phyloP scores from a whole-genome alignment of 257 asterid genomes.

The Fraxinus anomala region DNA sequence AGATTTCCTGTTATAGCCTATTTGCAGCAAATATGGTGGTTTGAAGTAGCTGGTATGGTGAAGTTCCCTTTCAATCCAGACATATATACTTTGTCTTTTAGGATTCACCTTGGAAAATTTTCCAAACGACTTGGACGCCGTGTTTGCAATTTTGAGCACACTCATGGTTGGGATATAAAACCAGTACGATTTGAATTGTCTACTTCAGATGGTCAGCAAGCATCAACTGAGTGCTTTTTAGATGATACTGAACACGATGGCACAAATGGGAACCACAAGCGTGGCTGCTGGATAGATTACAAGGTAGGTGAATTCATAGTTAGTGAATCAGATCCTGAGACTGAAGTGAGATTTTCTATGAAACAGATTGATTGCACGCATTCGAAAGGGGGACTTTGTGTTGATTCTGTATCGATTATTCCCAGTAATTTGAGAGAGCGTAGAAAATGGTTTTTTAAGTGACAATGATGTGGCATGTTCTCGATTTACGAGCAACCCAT shows the following conservation, averaged over 20 bases:
- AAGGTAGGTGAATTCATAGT: conserved; percentile 86
- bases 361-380: conserved; percentile 97
- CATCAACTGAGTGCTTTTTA: conserved; percentile 62
- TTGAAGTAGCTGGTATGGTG: conserved; percentile 80
- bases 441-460: conserved; percentile 45
- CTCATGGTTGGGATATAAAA: conserved; percentile 93
- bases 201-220: conserved; percentile 89
- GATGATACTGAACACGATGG: conserved; percentile 64
- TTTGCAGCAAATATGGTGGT: conserved; percentile 98
- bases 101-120: conserved; percentile 81
- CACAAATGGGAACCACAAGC: conserved; percentile 51
- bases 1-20: conserved; percentile 84
- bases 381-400: conserved; percentile 94
- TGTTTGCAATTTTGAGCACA: conserved; percentile 69
- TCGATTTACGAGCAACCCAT: conserved; percentile 11
- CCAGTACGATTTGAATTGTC: conserved; percentile 75
- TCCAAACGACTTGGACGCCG: conserved; percentile 87
- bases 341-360: conserved; percentile 84
- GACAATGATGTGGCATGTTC: conserved; percentile 23
- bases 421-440: conserved; percentile 65
- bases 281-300: conserved; percentile 91
- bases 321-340: conserved; percentile 54
- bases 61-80: conserved; percentile 93
- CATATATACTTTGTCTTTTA: conserved; percentile 64
- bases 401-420: conserved; percentile 71